Base-by-base conservation (phyloP, 1,284 basidiomycete genomes). In the Ganoderma lucidum region DNA sequence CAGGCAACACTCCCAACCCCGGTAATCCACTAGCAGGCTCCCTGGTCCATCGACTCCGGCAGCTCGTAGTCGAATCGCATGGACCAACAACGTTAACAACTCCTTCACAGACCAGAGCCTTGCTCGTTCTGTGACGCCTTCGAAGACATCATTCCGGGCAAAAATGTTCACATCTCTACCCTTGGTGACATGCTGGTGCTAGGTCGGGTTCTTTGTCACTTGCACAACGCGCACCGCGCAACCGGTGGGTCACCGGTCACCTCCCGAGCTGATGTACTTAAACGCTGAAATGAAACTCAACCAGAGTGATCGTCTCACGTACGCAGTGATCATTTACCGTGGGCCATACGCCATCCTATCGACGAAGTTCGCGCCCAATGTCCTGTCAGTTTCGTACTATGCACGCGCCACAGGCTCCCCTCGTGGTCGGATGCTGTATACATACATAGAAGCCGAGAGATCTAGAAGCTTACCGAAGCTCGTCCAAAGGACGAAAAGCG, bases 401-500 rank as follows among this genome's bases (percentile, higher is more conserved):
- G 76, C 73, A 73, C 74, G 64, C 77, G 76, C 37, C 76, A 78
- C 75, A 72, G 75, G 66, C 73, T 78, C 63, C 78, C 77, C 10
- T 78, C 76, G 4, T 77, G 74, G 76, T 78, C 77, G 6, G 74
- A 79, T 62, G 71, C 71, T 37, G 73, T 75, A 69, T 77, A 77
- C 74, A 70, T 37, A 72, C 75, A 69, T 77, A 77, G 74, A 70
- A 67, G 62, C 69, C 19, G 17, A 45, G 44, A 45, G 44, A 35
- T 35, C 35, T 35, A 35, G 35, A 45, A n/a, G 39, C 39, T 41
- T 9, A 9, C 39, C 6, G 6, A 41, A 41, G 39, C 12, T 14
- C 39, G 6, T 14, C 39, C 2, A 76, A 71, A 73, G 39, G 35
- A 62, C 77, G 64, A 76, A 74, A 67, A 75, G 73, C 51, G 75